Evolutionary conservation across 2,329 filamentous ascomycete genomes (phyloP), one percentile per base, ranked within the genome.

Genomic region (Calonectria multiphialidica): DNA sequence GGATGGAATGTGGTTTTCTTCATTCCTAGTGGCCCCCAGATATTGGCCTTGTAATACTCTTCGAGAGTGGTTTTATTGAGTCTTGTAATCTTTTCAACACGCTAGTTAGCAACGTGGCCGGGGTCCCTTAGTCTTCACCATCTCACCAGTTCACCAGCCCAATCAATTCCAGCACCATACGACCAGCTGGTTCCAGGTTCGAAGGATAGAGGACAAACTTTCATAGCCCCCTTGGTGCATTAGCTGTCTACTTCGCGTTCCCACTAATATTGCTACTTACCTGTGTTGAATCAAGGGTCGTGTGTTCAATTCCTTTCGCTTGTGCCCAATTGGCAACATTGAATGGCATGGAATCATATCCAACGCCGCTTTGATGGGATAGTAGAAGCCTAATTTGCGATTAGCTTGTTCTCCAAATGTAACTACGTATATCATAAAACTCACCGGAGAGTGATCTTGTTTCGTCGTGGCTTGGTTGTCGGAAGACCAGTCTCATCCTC

Each of bases 341-440:
- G 9, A 40, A 44, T 3, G 33, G 40, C 44, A 50, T 66, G n/a
- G 63, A 66, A 42, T 66, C 63, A 37, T 66, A 66, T 18, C 63
- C 63, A 42, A 66, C 63, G 18, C 63, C 63, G 18, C 63, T 66
- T 66, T 66, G 63, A 53, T 66, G 63, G 7, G 63, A 66, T 15
- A 66, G 45, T 2, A 66, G 63, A 40, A 66, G 47, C 8, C 63
- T 66, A 12, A 50, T 25, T 33, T 64, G n/a, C 4, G 5, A 49
- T 64, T 45, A 42, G 37, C 13, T 13, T 7, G 15, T 18, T 33
- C 6, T 28, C 9, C 21, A 30, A 15, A 35, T 33, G 15, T 21
- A 45, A 15, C n/a, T n/a, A n/a, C n/a, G n/a, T n/a, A n/a, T n/a
- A n/a, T n/a, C n/a, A 44, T 47, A 47, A 23, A n/a, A 55, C 45